Evolutionary conservation across 2,329 filamentous ascomycete species (phyloP), one percentile per base, ranked within the genome.

Genomic region (Aspergillus sp.): DNA sequence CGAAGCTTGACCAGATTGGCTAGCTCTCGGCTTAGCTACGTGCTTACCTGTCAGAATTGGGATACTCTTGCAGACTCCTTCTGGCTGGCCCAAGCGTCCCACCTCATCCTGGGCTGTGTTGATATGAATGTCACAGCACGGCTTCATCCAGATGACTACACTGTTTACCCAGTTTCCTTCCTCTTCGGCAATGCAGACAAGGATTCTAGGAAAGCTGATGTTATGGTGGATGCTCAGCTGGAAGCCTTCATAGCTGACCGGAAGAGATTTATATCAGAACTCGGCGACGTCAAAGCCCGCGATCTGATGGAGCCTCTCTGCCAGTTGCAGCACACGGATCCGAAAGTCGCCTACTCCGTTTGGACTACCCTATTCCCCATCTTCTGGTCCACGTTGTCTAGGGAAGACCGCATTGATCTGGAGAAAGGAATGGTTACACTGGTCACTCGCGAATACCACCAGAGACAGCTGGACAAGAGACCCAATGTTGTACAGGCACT

Each of bases 401-500:
- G 86, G 62, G 95, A 99, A 60, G 94, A 99, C 64, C 88, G 93
- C 51, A 83, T 84, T 25, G 94, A 99, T 58, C 81, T 99, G 31
- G 90, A 97, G 71, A 90, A 92, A 63, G 92, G 91, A 13, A 84
- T 99, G 72, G 89, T 97, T n/a, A 82, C 86, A 3, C 79, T 99
- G 10, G 79, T 99, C 9, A 96, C 93, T 2, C 96, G 96, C 67
- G 95, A 99, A 65, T 97, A 93, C 70, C 94, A 99, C 70, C 89
- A 89, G 56, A 85, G 93, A 48, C 94, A 99, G 68, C 87, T 97
- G 50, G 94, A 97, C 71, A 92, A 91, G 75, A 84, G 95, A 44
- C 95, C 94, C 2, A 99, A 99, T 65, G 95, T 97, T 31, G 87
- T 99, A 2, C 90, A 97, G 65, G 94, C 92, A 6, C 80, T 99